Base-by-base conservation (phyloP, 352 stramenopile genomes). In the Phytophthora pisi region DNA sequence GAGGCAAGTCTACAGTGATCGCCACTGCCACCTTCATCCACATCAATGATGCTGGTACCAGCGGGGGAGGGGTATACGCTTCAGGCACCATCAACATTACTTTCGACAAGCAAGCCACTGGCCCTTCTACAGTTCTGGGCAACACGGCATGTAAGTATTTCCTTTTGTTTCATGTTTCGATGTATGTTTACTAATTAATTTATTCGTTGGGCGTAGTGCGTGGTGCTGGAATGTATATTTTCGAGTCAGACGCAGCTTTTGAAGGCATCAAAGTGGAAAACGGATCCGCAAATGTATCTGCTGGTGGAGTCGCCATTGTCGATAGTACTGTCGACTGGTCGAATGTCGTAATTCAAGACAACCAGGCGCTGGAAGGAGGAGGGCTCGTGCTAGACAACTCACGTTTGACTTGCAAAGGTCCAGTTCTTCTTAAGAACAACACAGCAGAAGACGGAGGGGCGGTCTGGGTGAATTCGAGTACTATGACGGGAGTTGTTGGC, bases 191-290 rank as follows among this genome's bases (percentile, higher is more conserved):
- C 40, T 47, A 47, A 47, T 47, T 47, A 31, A 5, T 40, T 49
- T 6, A 54, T 11, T 52, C 7, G n/a, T 18, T 60, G 13, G 55
- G 34, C 6, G 16, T 24, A 83, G 75, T 30, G 2, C 64, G 53
- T 24, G 76, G 76, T 46, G 76, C 66, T 36, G 76, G 76, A 8
- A 66, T 81, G 11, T 73, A 78, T 20, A 45, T 79, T 13, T 26
- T 47, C 11, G 42, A 67, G 18, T 55, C 70, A 15, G 43, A 68
- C 9, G 61, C 56, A 51, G 61, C 7, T 51, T 10, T 71, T 18
- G 11, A 11, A 8, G 67, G 57, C 2, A 51, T 75, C 40, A 11
- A 46, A 13, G 24, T 71, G 13, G 11, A 64, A 49, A 64, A 61
- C 43, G 62, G 67, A 16, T 30, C 26, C 26, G 68, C 68, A 10